Evolutionary conservation across 2,329 filamentous ascomycete genomes (phyloP).

Genomic region (Fusarium nodosum): DNA sequence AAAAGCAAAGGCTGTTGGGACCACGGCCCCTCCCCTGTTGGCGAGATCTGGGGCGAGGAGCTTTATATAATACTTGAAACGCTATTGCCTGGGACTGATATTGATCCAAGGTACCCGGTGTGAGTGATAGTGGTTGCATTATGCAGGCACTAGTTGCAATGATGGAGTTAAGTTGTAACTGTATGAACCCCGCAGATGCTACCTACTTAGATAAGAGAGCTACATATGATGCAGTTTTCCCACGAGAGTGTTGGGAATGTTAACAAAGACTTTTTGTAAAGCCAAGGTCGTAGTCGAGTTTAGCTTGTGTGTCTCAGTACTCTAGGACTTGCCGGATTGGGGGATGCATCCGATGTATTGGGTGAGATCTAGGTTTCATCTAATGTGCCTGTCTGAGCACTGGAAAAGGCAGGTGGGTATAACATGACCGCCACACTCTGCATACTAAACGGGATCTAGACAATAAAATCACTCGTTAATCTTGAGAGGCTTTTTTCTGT

Average conservation of each 20-base stretch:
- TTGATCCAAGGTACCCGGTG: too few species aligned
- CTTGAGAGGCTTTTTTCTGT: too few species aligned
- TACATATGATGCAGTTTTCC: not conserved
- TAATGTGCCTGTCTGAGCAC: not conserved
- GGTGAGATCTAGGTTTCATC: not conserved
- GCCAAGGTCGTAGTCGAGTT: not conserved
- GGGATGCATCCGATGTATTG: not conserved
- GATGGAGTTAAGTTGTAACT: not conserved
- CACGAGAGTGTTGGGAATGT: not conserved
- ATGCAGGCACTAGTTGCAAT: not conserved
- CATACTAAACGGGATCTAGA: too few species aligned
- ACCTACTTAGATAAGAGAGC: not conserved
- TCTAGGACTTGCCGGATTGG: not conserved
- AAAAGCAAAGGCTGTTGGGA: not conserved
- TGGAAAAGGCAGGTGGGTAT: not conserved
- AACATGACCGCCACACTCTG: too few species aligned
- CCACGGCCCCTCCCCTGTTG: not conserved
- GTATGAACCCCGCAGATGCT: not conserved
- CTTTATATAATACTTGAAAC: not conserved
- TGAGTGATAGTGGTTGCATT: not conserved
- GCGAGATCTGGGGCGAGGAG: not conserved
- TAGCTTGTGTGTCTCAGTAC: too few species aligned
- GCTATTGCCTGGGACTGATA: not conserved
- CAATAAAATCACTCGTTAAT: too few species aligned
- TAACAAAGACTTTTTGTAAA: not conserved